Evolutionary conservation across 2,329 filamentous ascomycete species (phyloP).

Genomic region (Phialophora tarda): DNA sequence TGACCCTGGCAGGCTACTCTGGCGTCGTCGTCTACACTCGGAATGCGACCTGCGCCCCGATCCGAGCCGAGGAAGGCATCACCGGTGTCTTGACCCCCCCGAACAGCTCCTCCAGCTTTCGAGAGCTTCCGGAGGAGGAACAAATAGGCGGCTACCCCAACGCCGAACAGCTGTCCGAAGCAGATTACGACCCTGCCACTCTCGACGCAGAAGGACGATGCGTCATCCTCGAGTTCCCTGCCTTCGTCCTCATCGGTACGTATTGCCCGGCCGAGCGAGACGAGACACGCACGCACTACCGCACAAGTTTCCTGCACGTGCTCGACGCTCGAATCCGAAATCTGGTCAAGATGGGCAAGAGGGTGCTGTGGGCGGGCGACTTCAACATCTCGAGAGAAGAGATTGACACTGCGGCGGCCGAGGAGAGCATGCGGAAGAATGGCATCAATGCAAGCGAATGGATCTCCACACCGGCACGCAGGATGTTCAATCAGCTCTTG

Average conservation of each 20-base stretch:
- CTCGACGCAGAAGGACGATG: conserved; percentile 93
- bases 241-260: conserved; percentile 89
- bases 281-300: conserved; percentile 63
- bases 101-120: conserved; percentile 69
- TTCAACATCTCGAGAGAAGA: conserved; percentile 76
- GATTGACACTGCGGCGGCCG: conserved; percentile 76
- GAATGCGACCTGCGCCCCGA: conserved; percentile 82
- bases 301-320: conserved; percentile 76
- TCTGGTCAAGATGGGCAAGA: conserved; percentile 77
- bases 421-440: conserved; percentile 74
- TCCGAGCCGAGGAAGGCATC: conserved; percentile 92
- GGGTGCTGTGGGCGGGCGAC: conserved; percentile 84
- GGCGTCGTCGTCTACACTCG: conserved; percentile 74
- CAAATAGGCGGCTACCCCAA: conserved; percentile 90
- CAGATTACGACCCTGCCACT: conserved; percentile 67
- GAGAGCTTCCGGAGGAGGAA: conserved; percentile 72
- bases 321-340: conserved; percentile 86
- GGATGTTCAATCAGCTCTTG: conserved; percentile 85
- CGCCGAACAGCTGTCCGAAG: conserved; percentile 67
- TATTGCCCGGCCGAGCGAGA: conserved; percentile 75
- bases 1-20: conserved; percentile 57
- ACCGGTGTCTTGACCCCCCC: conserved; percentile 78
- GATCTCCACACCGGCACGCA: conserved; percentile 71
- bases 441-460: conserved; percentile 73
- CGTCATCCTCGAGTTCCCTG: conserved; percentile 88